Conservation (phyloP, 768 basidiomycete genomes). For the Boletus rubescentipes region DNA sequence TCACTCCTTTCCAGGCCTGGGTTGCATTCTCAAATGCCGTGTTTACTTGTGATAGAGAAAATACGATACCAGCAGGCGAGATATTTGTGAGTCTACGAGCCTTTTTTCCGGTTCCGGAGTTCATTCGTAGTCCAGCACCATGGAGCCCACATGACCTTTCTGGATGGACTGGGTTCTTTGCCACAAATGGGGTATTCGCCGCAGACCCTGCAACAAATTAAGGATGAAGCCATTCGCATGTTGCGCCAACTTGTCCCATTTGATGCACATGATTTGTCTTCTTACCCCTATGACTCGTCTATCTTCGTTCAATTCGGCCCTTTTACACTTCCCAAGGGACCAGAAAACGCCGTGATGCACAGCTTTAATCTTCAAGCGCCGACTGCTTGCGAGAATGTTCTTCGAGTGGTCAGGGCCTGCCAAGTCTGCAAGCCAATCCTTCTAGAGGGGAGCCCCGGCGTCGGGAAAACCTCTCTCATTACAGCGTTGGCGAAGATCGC, state of each 20-base stretch:
- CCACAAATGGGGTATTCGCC: slow-evolving; percentile 69
- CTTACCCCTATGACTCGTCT: slow-evolving; percentile 34
- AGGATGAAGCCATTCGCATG: slow-evolving; percentile 51
- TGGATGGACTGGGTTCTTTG: slow-evolving; percentile 84
- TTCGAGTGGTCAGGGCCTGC: slow-evolving; percentile 85
- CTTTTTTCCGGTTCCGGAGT: neutral
- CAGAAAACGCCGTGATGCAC: slow-evolving; percentile 33
- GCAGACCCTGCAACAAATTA: slow-evolving; percentile 59
- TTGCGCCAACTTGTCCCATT: slow-evolving; percentile 59
- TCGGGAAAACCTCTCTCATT: slow-evolving; percentile 94
- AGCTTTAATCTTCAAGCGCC: slow-evolving; percentile 84
- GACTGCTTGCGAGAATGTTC: slow-evolving; percentile 83
- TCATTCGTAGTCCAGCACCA: slow-evolving; percentile 62
- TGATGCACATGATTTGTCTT: slow-evolving; percentile 20
- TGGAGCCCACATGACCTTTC: slow-evolving; percentile 87
- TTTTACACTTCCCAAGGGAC: slow-evolving; percentile 70
- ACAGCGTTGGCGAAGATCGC: slow-evolving; percentile 79
- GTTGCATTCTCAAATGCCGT: slow-evolving; percentile 79
- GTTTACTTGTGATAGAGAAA: slow-evolving; percentile 31
- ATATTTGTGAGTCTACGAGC: slow-evolving; percentile 60
- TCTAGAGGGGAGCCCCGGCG: slow-evolving; percentile 96
- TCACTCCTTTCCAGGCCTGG: slow-evolving; percentile 68
- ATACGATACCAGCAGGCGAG: slow-evolving; percentile 42
- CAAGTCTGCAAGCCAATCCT: slow-evolving; percentile 91
- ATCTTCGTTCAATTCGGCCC: slow-evolving; percentile 60